Percentiles rank a stretch among this genome's conserved stretches.
phyloP scores from a whole-genome alignment of 2,329 filamentous ascomycete genomes.

The Beauveria rudraprayagi region DNA sequence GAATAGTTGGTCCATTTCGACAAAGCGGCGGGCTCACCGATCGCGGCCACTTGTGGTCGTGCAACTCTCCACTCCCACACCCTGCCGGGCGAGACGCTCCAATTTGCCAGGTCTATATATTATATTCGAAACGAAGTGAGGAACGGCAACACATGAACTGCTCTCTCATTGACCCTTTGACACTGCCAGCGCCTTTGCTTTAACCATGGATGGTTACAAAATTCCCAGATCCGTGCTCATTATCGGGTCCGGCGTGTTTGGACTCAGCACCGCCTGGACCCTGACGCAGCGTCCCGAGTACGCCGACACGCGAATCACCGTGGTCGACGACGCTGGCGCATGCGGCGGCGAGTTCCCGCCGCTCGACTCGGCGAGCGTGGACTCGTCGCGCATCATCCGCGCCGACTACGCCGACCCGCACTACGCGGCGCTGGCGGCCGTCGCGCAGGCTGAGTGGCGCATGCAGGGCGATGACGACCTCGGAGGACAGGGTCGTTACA shows the following conservation, averaged over 20 bases:
- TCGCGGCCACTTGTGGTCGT: not conserved
- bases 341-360: slow-evolving; percentile 46
- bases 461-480: slow-evolving; percentile 45
- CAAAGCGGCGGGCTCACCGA: not conserved
- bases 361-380: slow-evolving; percentile 51
- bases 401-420: slow-evolving; percentile 73
- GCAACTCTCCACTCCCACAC: not conserved
- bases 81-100: not conserved
- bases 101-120: not conserved
- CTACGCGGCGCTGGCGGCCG: slow-evolving; percentile 66
- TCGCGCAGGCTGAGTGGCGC: slow-evolving; percentile 64
- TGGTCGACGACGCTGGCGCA: slow-evolving; percentile 46
- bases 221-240: slow-evolving; percentile 53
- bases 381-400: slow-evolving; percentile 56
- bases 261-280: slow-evolving; percentile 55
- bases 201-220: not conserved
- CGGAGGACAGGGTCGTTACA: slow-evolving; percentile 59
- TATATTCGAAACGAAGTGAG: not conserved
- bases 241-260: slow-evolving; percentile 60
- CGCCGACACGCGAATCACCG: slow-evolving; percentile 44
- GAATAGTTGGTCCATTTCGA: slow-evolving; percentile 1
- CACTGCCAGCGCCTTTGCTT: not conserved
- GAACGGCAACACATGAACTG: not conserved
- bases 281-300: slow-evolving; percentile 56
- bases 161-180: not conserved